Conservation (phyloP, 192 early-diverging fungal species). For the Oehlia diaphana region DNA sequence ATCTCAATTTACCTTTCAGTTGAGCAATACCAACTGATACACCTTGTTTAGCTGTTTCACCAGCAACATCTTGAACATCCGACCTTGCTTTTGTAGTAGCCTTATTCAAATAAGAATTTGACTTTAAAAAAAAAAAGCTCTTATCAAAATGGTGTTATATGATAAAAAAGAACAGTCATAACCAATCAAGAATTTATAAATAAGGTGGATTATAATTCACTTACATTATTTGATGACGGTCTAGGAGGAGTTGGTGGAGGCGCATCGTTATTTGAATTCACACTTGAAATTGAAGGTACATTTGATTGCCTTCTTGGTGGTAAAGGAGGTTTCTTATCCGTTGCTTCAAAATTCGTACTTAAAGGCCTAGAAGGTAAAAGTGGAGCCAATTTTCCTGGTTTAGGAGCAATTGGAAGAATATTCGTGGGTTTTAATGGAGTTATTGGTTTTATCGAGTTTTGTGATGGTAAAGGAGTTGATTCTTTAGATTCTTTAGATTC, state of each 20-base stretch:
- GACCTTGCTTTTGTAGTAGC: background rate
- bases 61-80: too few relatives aligned
- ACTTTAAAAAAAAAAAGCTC: too few relatives aligned
- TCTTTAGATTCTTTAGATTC: background rate
- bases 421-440: background rate
- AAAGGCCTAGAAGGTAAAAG: background rate
- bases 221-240: too few relatives aligned
- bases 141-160: too few relatives aligned
- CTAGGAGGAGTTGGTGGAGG: background rate
- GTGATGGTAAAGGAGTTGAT: background rate
- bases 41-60: background rate
- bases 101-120: too few relatives aligned
- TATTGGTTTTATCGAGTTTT: background rate
- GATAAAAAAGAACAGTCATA: too few relatives aligned
- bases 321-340: background rate
- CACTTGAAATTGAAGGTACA: conserved; percentile 8
- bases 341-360: too few relatives aligned
- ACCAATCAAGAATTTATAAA: too few relatives aligned
- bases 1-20: background rate
- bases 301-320: conserved; percentile 23
- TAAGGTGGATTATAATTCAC: too few relatives aligned
- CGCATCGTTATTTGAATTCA: background rate
- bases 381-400: background rate
- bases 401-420: background rate
- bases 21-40: background rate